phyloP scores from a whole-genome alignment of 768 basidiomycete species.

The Clitopilus hobsonii region DNA sequence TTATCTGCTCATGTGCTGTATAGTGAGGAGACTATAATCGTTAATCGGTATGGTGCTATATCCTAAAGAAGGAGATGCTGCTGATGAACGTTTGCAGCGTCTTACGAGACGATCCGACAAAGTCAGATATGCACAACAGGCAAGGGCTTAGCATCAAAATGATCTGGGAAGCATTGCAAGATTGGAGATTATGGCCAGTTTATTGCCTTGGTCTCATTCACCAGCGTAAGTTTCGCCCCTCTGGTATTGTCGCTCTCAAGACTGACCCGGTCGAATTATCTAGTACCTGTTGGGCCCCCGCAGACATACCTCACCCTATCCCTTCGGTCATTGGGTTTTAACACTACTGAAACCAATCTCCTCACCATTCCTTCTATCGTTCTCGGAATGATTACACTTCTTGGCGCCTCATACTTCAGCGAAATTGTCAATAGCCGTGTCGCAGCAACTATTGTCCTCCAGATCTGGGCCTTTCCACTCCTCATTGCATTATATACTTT shows the following conservation, averaged over 20 bases:
- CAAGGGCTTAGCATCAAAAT: slow-evolving; percentile 47
- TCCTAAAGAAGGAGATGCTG: background rate
- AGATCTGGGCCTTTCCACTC: slow-evolving; percentile 61
- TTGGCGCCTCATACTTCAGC: slow-evolving; percentile 44
- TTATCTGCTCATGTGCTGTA: background rate
- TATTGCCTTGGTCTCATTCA: slow-evolving; percentile 53
- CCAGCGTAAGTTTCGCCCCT: slow-evolving; percentile 33
- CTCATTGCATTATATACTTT: slow-evolving; percentile 55
- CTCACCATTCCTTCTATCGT: slow-evolving; percentile 57
- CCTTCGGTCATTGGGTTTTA: slow-evolving; percentile 58
- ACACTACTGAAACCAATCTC: slow-evolving; percentile 57
- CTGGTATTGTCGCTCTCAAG: background rate
- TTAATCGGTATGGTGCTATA: slow-evolving; percentile 37
- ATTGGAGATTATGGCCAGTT: slow-evolving; percentile 65
- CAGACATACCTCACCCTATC: slow-evolving; percentile 62
- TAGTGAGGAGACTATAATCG: slow-evolving; percentile 61
- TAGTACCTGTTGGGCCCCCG: slow-evolving; percentile 56
- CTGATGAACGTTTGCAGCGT: slow-evolving; percentile 24
- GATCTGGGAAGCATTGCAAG: slow-evolving; percentile 47
- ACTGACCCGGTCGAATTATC: background rate
- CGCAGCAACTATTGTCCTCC: slow-evolving; percentile 45
- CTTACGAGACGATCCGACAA: slow-evolving; percentile 61
- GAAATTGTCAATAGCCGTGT: slow-evolving; percentile 55
- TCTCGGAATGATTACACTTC: slow-evolving; percentile 44
- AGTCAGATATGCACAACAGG: slow-evolving; percentile 71